Base-by-base conservation (phyloP, 2,329 filamentous ascomycete genomes). In the Metarhizium brunneum region DNA sequence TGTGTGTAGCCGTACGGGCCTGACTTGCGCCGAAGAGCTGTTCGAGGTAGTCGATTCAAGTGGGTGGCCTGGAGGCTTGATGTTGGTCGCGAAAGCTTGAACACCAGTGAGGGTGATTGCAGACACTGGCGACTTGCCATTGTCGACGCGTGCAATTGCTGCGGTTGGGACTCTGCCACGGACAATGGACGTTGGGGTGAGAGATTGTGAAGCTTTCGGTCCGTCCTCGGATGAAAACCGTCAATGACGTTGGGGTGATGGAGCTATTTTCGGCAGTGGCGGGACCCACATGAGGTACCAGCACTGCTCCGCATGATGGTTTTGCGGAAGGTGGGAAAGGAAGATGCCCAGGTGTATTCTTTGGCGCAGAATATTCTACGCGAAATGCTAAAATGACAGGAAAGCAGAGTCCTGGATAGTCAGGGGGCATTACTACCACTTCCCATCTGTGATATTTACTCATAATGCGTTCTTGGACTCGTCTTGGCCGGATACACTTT, bases 1-100 rank as follows among this genome's bases (percentile, higher is more conserved):
- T 92, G 88, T 47, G 87, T 89, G 73, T 94, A 94, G 64, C 89
- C 89, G 68, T 90, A 92, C 0, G 82, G 81, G 0, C 80, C 81
- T 4, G 81, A 83, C 65, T 81, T 82, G 68, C 68, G 66, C 48
- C 81, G 76, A 54, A 71, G 67, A 18, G 68, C 59, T 47, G 60
- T 61, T 53, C 52, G 53, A 47, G 64, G 61, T 18, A 68, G 58
- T 35, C 50, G 60, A 55, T 59, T 56, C 47, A 59, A 57, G 42
- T 38, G 35, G 47, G 36, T 18, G 10, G 36, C 18, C 35, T 53
- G 60, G 51, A 61, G 58, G 56, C 56, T 61, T 35, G 59, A 55
- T 16, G 60, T 62, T 36, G 62, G 64, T 30, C 63, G 60, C 35
- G 57, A 56, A 18, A 63, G 61, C 18, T 59, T 57, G 2, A 58